Evolutionary conservation across 768 basidiomycete genomes (phyloP), one percentile per base, ranked within the genome.

Genomic region (Calocybe indica): DNA sequence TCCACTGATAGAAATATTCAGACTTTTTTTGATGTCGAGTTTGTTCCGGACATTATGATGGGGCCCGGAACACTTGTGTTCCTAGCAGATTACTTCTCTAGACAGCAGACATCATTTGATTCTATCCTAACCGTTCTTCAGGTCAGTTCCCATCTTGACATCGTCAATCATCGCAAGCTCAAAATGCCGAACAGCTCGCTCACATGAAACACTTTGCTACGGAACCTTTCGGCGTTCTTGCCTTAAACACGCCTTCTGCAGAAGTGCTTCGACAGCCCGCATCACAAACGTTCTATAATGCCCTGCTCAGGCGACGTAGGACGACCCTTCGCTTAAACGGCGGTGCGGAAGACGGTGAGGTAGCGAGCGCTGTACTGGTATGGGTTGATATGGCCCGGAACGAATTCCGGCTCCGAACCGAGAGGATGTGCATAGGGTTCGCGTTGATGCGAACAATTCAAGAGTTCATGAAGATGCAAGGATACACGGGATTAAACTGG

Each of bases 151-250:
- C 11, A 45, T 13, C 3, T 40, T 22, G 22, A 22, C 22, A 3
- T 35, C 9, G n/a, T 7, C 12, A 32, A 1, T 38, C 22, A 44
- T 35, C 8, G 2, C 5, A 4, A 12, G 33, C 14, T 14, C n/a
- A 40, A 29, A 36, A 38, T 36, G 37, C 42, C 52, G 2, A 22
- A 37, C 52, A 89, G 84, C 65, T 89, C 2, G 69, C 71, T 0
- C 70, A 88, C 57, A 61, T 89, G 60, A 85, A 85, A 51, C 88
- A 91, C 60, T 88, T 86, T 53, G 72, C 62, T 31, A 48, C 73
- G 28, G 78, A 86, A 22, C 80, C 82, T 0, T 61, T 87, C 10
- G 70, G 75, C 3, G 42, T 73, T 6, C 63, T 83, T 11, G 58
- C 67, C 6, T 60, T 61, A 15, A 52, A 65, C 38, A 66, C 65